These are phyloP conservation scores for Platanus orientalis DNA, from an alignment of 164 flowering plant genomes.

Conservation along the genomic window DNA sequence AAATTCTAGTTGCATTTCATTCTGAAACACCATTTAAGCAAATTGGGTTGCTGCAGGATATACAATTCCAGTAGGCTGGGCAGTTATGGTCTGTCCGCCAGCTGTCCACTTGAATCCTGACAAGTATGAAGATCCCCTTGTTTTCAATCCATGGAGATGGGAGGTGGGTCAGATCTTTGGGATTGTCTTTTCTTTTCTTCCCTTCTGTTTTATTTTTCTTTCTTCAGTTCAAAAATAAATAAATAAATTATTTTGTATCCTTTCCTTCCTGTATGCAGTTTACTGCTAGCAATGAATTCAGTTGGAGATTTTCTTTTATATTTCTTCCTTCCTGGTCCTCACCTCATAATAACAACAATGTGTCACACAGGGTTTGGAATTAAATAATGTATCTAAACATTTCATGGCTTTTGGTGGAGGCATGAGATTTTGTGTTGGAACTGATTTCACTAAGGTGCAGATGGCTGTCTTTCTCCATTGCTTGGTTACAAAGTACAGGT, in stretches of 20 bases:
- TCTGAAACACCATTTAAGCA: no score
- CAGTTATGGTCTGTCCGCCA: slow-evolving; percentile 11
- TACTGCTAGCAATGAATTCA: no score
- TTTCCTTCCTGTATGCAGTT: no score
- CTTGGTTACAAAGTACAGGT: slow-evolving; percentile 43
- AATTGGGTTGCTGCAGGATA: neutral
- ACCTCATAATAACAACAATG: neutral
- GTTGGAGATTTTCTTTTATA: neutral
- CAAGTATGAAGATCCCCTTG: slow-evolving; percentile 9
- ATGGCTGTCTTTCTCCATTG: slow-evolving; percentile 39
- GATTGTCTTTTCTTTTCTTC: no score
- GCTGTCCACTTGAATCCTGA: slow-evolving; percentile 10
- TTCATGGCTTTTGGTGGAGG: slow-evolving; percentile 55
- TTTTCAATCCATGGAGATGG: slow-evolving; percentile 14
- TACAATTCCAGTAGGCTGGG: slow-evolving; percentile 11
- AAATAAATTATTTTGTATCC: no score
- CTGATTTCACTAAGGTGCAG: slow-evolving; percentile 37
- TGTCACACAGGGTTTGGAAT: slow-evolving; percentile 23
- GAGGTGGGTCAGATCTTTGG: neutral
- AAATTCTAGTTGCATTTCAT: neutral
- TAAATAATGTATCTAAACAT: slow-evolving; percentile 29
- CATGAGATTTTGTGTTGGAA: slow-evolving; percentile 45
- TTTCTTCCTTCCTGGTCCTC: neutral
- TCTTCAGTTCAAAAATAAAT: no score
- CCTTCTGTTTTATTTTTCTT: no score